Base-by-base conservation (phyloP, 1,139 yeast species). In the Saccharomyces hybrid region DNA sequence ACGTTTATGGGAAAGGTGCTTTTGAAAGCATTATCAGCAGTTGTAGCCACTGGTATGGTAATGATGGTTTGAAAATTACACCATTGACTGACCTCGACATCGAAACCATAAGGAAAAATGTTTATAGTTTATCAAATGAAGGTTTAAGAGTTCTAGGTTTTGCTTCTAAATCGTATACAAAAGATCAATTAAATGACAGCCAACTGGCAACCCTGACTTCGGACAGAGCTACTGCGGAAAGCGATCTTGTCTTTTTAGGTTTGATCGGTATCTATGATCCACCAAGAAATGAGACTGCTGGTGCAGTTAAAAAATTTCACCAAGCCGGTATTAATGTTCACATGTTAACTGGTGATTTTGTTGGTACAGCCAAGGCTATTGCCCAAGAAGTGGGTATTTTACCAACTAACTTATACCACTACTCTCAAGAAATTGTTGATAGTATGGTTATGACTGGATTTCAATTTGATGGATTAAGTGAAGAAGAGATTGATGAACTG, bases 301-400 rank as follows among this genome's bases (percentile, higher is more conserved):
- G 78, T 55, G 85, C 97, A 0, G 82, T 95, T 55, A 79, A 87
- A 20, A 75, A 81, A 60, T 79, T 93, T 60, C 82, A 90, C 78
- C 82, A 83, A 64, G 97, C 97, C 56, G 97, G 98, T 52, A 97
- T 93, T 49, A 95, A 89, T 66, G 95, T 93, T 16, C 88, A 93
- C 55, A 95, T 93, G 98, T 88, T 93, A 63, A 95, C 99, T n/a
- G 99, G 99, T 63, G 99, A 93, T 71, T 82, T 90, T 54, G 97
- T 95, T 57, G 83, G 88, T 14, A 95, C 99, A 14, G 99, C 99
- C 1, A 73, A 80, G 28, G 86, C 91, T 54, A 91, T 95, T 69
- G 99, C 98, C 3, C 82, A 80, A 59, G 95, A 90, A 70, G 89
- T 91, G 61, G 98, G 98, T 25, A 89, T 93, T 59, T 72, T 89